Evolutionary conservation across 2,329 filamentous ascomycete genomes (phyloP), one percentile per base, ranked within the genome.

Genomic region (Penicillium paneum): DNA sequence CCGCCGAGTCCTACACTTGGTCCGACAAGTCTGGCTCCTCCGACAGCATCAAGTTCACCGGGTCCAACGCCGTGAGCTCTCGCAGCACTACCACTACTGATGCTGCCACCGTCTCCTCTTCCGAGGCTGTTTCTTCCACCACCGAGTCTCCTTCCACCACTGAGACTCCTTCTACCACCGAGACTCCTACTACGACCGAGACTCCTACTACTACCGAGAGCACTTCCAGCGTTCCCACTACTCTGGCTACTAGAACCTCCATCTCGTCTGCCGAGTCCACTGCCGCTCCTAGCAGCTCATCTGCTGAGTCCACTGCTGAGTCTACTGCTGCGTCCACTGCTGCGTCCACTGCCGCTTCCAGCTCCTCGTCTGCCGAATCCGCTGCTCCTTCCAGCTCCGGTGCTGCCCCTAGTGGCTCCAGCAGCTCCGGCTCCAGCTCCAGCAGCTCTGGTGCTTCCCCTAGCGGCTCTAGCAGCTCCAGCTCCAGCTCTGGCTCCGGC

Each of bases 1-100:
- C 84, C 0, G 78, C 75, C 43, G 83, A 83, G 62, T 81, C 83
- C 63, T 92, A 91, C 68, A 72, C 79, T 42, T 91, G 83, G 64
- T 77, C 78, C 26, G 87, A 89, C 66, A 75, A 75, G 36, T 77
- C 79, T 1, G 88, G 88, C 48, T 76, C 73, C 49, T 88, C 78
- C 77, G 64, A 86, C 64, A 88, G 85, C 74, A 88, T 89, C 69
- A 77, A 86, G 61, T 49, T 61, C 45, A 60, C 51, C 28, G 64
- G 60, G 26, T 52, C 55, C 24, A 44, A 45, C 24, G 38, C 52
- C n/a, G 40, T 59, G 8, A 61, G 24, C 21, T 36, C 56, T 15
- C 51, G 54, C 31, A 46, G 53, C 41, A 44, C 49, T 21, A 51
- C 52, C 21, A 51, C 52, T 34, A 46, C 49, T 1, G 43, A 56